These are phyloP conservation scores for Lachancea quebecensis DNA, from an alignment of 805 yeast genomes.

Conservation along the genomic window DNA sequence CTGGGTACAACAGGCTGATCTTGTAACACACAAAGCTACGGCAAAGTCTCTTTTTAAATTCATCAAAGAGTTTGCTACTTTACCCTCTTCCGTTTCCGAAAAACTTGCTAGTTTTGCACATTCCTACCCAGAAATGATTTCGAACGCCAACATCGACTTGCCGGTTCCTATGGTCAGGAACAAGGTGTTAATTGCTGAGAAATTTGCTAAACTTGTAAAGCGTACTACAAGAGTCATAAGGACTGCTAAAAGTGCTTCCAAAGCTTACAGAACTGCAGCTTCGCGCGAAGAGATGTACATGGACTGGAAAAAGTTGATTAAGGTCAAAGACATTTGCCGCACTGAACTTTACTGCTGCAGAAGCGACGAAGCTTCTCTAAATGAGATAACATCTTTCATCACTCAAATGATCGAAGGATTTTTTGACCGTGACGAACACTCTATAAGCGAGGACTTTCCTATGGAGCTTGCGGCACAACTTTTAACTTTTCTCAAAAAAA, in stretches of 20 bases:
- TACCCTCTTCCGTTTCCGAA: conserved; percentile 48
- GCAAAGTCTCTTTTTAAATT: conserved; percentile 57
- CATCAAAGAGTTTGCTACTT: conserved; percentile 43
- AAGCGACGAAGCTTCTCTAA: conserved; percentile 19
- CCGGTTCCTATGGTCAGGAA: conserved; percentile 45
- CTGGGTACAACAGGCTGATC: conserved; percentile 69
- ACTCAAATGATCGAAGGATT: neutral
- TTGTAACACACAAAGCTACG: conserved; percentile 47
- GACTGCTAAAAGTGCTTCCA: conserved; percentile 44
- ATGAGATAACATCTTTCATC: conserved; percentile 2
- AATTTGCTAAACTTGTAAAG: conserved; percentile 46
- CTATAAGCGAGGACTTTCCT: conserved; percentile 7
- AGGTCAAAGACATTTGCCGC: conserved; percentile 16
- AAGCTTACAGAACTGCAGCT: conserved; percentile 34
- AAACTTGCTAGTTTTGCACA: conserved; percentile 50
- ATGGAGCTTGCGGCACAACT: conserved; percentile 32
- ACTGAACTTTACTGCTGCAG: conserved; percentile 20
- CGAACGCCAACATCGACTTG: conserved; percentile 36
- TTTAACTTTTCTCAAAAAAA: conserved; percentile 39
- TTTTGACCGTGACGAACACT: conserved; percentile 2
- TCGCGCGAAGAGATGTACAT: conserved; percentile 38
- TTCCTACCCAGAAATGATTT: conserved; percentile 41
- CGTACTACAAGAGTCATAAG: conserved; percentile 50
- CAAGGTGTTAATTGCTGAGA: conserved; percentile 48
- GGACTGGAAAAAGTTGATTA: conserved; percentile 51